Evolutionary conservation across 306 rosid genomes (phyloP).

Genomic region (Prunus salicina): DNA sequence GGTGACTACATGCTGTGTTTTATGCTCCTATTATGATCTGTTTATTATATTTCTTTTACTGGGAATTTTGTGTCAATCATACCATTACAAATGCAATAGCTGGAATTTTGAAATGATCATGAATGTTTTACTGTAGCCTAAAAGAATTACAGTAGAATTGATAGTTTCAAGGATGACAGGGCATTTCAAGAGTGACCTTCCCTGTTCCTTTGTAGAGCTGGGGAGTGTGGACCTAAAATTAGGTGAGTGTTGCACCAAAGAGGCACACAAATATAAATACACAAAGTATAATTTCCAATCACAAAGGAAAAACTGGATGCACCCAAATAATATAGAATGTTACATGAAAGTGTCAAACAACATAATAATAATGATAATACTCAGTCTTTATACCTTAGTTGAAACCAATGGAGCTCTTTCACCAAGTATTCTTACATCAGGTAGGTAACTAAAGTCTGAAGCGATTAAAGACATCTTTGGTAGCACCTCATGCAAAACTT

Average conservation of each 20-base stretch:
- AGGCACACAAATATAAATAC: not conserved
- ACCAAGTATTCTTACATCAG: constrained; percentile 86
- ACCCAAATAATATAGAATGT: constrained; percentile 3
- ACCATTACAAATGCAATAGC: not conserved
- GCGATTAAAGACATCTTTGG: constrained; percentile 98
- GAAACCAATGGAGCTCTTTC: constrained; percentile 97
- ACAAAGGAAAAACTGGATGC: not conserved
- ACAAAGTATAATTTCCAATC: not conserved
- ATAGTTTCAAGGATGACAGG: not conserved
- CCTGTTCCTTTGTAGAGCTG: not conserved
- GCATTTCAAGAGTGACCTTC: not conserved
- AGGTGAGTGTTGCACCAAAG: not conserved
- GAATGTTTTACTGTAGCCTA: not conserved
- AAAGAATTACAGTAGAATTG: not conserved
- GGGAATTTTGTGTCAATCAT: not conserved
- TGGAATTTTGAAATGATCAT: not conserved
- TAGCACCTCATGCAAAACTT: constrained; percentile 72
- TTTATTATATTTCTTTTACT: not conserved
- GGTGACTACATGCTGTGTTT: not conserved
- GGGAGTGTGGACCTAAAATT: not conserved
- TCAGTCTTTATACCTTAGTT: constrained; percentile 56
- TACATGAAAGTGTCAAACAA: not conserved
- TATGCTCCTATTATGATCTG: not conserved
- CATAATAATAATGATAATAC: not conserved
- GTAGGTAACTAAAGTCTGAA: constrained; percentile 88